Evolutionary conservation across 768 basidiomycete genomes (phyloP), one percentile per base, ranked within the genome.

Genomic region (Paxillus ammoniavirescens): DNA sequence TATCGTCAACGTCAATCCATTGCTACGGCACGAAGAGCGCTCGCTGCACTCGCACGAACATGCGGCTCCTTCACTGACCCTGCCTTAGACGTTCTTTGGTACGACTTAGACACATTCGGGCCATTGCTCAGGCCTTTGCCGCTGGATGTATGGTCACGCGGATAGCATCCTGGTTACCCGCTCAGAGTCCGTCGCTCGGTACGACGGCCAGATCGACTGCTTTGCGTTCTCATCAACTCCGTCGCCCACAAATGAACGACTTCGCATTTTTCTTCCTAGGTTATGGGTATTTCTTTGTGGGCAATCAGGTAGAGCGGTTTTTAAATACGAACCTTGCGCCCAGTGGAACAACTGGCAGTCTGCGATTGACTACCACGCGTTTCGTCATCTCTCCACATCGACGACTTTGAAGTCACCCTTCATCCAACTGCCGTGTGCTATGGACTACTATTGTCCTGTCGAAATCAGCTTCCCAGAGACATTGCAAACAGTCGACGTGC

Each of bases 51-150:
- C 31, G 56, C 60, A 13, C 49, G 49, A 38, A 61, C 56, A 14
- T 61, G 61, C 28, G 50, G n/a, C 2, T 13, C 36, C 10, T 50
- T 62, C 58, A 63, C 52, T 50, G 43, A 52, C 7, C 52, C 50
- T 14, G 61, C 58, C 1, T 23, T 62, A 12, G 52, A 57, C 26
- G 6, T 37, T 14, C 49, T 64, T 6, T 62, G 61, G 61, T 36
- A 26, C 5, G 58, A 54, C 7, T 50, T 62, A 4, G 13, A 50
- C 33, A 17, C 52, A 17, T 50, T 64, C 26, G 23, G 17, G 12
- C 61, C 62, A 3, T 18, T 63, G 2, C 47, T 64, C 14, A 40
- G 18, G 1, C 4, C 49, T n/a, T 47, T 56, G 3, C 58, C 57
- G 0, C 13, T 14, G 13, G 37, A 38, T n/a, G 4, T 38, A 14